phyloP scores from a whole-genome alignment of 129 eudicot genomes.

The Pseudognaphalium luteoalbum region DNA sequence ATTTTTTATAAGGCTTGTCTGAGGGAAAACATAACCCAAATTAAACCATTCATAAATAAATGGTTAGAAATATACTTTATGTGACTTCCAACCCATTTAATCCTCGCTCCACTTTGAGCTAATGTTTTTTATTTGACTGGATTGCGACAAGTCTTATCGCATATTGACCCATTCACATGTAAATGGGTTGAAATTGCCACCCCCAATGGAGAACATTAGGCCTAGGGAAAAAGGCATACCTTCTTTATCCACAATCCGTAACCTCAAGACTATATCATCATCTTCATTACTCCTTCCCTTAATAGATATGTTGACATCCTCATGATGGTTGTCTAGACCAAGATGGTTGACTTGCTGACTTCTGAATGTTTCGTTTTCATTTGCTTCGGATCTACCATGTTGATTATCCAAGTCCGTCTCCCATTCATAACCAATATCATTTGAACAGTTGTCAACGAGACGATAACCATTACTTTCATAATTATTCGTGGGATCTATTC shows the following conservation, averaged over 20 bases:
- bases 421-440: conserved; percentile 52
- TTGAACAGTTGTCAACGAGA: conserved; percentile 35
- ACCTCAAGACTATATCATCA: conserved; percentile 63
- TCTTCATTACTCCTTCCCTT: conserved; percentile 73
- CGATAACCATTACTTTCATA: conserved; percentile 34
- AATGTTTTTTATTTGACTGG: neutral
- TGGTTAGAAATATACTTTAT: neutral
- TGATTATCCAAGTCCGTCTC: conserved; percentile 41
- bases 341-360: conserved; percentile 52
- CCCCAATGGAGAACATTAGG: neutral
- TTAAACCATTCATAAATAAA: too few species aligned
- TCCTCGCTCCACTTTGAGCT: neutral
- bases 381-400: conserved; percentile 37
- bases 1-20: too few species aligned
- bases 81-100: neutral
- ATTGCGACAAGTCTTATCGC: neutral
- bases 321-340: conserved; percentile 52
- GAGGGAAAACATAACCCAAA: too few species aligned
- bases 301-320: conserved; percentile 57
- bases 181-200: neutral
- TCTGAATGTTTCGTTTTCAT: conserved; percentile 47
- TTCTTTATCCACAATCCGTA: conserved; percentile 80
- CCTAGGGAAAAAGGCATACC: conserved; percentile 38
- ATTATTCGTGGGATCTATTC: conserved; percentile 35
- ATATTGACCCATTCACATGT: conserved; percentile 12